These are phyloP conservation scores for Agaricus blazei DNA, from an alignment of 768 basidiomycete species.

Conservation along the genomic window DNA sequence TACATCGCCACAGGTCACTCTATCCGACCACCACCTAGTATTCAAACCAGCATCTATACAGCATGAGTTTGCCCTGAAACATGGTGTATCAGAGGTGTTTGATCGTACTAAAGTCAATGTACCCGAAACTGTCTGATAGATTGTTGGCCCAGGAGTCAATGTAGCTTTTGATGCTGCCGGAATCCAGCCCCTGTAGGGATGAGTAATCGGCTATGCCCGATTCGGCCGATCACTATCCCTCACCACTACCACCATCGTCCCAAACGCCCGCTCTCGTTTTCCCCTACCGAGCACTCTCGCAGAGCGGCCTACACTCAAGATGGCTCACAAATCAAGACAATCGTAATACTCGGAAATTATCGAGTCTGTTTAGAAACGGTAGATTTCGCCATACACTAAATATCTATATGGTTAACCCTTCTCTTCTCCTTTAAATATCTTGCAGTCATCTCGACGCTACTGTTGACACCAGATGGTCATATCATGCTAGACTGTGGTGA, in stretches of 20 bases:
- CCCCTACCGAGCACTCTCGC: too few species aligned
- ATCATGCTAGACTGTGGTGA: slow-evolving; percentile 86
- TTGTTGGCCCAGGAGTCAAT: slow-evolving; percentile 32
- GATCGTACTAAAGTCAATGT: slow-evolving; percentile 29
- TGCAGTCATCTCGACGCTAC: slow-evolving; percentile 70
- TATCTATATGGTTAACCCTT: too few species aligned
- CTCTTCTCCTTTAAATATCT: too few species aligned
- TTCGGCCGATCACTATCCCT: too few species aligned
- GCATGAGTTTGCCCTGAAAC: slow-evolving; percentile 27
- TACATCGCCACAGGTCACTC: slow-evolving; percentile 17
- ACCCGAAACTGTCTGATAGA: slow-evolving; percentile 22
- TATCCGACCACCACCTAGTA: slow-evolving; percentile 21
- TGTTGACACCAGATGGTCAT: slow-evolving; percentile 71
- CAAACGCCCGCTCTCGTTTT: too few species aligned
- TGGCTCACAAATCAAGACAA: too few species aligned
- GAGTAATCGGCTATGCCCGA: too few species aligned
- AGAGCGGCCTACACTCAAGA: too few species aligned
- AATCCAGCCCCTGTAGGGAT: slow-evolving; percentile 16
- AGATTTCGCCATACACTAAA: too few species aligned
- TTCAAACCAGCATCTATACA: slow-evolving; percentile 37
- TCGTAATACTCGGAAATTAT: too few species aligned
- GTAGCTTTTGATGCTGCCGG: slow-evolving; percentile 45
- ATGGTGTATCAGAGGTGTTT: slow-evolving; percentile 32
- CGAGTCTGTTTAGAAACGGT: too few species aligned
- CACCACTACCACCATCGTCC: too few species aligned